Evolutionary conservation across 345 rosid species (phyloP), one percentile per base, ranked within the genome.

Genomic region (Rhodamnia rubescens): DNA sequence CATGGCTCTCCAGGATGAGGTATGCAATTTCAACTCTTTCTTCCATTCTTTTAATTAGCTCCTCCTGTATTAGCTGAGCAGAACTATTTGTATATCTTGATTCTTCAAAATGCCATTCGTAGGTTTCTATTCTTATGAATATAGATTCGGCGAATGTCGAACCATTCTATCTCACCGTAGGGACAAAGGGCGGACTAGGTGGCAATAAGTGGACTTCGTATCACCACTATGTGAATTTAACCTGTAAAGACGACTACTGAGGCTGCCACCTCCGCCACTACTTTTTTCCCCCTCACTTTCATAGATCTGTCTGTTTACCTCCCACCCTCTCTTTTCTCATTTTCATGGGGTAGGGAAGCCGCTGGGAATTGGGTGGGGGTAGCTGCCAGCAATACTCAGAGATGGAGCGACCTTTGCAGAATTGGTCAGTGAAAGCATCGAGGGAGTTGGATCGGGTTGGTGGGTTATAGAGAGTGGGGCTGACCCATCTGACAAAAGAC

Each of bases 1-100:
- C 53, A 85, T 74, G 83, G 82, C 78, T 82, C 93, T 91, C 55
- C 88, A 85, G n/a, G 90, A 90, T 52, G 87, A 90, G 95, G 95
- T 91, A 87, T 36, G 53, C 75, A 69, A 81, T 6, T 74, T 53
- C 11, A 15, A 51, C 78, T 16, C 49, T 87, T 78, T 7, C 36
- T 29, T 15, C 32, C 29, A 42, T 22, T 29, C 57, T 81, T 85
- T 10, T 53, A 57, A 57, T 44, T 50, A 1, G 5, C 59, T 85
- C 55, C 40, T 84, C 18, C 15, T 0, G 47, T 1, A 74, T 27
- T 20, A 44, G 36, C 12, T 51, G 50, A 44, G 8, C 5, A 82
- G 7, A 82, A 69, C 7, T 32, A 32, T 69, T 32, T 69, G 75
- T 64, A 7, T 22, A 0, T 32, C 75, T 64, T 11, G 6, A 18